These are phyloP conservation scores for Yueomyces sp. DNA, from an alignment of 805 yeast genomes.

Conservation along the genomic window DNA sequence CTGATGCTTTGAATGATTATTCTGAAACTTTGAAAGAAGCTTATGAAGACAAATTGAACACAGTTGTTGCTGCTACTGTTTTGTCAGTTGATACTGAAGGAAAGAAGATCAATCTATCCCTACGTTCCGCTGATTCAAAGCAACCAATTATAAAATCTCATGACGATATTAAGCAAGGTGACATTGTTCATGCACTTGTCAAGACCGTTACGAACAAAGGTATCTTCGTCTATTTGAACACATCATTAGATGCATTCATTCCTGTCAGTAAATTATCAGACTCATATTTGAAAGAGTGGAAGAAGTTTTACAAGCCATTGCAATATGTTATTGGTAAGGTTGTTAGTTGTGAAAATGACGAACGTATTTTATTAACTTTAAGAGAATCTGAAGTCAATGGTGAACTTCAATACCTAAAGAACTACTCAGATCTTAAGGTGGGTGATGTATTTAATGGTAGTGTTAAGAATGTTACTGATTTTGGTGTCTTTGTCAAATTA, in stretches of 20 bases:
- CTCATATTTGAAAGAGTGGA: conserved; percentile 76
- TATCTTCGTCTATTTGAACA: conserved; percentile 63
- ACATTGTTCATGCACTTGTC: conserved; percentile 69
- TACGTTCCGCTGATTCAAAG: conserved; percentile 38
- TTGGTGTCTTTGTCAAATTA: conserved; percentile 80
- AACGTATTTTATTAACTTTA: conserved; percentile 61
- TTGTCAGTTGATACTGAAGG: conserved; percentile 24
- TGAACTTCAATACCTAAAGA: conserved; percentile 41
- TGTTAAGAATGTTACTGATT: conserved; percentile 65
- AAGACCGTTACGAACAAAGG: conserved; percentile 65
- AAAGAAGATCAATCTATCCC: conserved; percentile 47
- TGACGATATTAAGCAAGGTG: conserved; percentile 51
- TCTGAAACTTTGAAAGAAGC: conserved; percentile 36
- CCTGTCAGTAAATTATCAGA: conserved; percentile 75
- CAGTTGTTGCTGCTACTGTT: conserved; percentile 45
- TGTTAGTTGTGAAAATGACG: conserved; percentile 44
- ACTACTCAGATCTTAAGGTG: conserved; percentile 51
- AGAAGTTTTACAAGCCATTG: conserved; percentile 52
- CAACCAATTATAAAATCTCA: conserved; percentile 37
- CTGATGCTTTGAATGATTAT: conserved; percentile 68
- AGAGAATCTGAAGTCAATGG: conserved; percentile 75
- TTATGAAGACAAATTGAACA: conserved; percentile 31
- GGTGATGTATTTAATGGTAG: conserved; percentile 70
- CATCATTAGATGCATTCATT: conserved; percentile 62
- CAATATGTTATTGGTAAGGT: conserved; percentile 70